Conservation (phyloP, 345 rosid species). For the Arabidopsis suecica region DNA sequence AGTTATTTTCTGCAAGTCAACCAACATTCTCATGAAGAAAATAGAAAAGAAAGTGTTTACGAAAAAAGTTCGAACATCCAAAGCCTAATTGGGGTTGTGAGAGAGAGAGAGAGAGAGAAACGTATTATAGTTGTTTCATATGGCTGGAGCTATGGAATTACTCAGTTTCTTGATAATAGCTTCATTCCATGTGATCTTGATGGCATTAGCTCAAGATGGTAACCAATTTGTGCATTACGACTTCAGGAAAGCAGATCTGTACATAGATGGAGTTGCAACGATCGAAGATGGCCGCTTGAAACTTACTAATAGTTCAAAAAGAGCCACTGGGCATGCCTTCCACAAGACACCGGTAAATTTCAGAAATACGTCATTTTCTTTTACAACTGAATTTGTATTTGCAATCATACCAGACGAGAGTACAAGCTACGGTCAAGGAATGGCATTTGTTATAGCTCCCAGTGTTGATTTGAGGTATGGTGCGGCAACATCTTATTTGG, state of each 20-base stretch:
- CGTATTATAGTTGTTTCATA: not conserved
- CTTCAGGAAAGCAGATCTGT: not conserved
- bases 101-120: not conserved
- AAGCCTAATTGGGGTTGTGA: not conserved
- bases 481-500: not conserved
- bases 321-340: not conserved
- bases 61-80: not conserved
- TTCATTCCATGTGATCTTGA: not conserved
- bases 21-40: not conserved
- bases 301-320: not conserved
- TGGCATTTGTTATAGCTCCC: not conserved
- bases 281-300: not conserved
- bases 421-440: not conserved
- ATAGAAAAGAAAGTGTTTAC: not conserved
- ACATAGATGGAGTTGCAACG: not conserved
- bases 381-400: slow-evolving; percentile 1
- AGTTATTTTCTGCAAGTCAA: not conserved
- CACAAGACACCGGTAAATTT: not conserved
- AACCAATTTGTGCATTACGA: not conserved
- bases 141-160: not conserved
- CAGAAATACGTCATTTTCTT: not conserved
- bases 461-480: not conserved
- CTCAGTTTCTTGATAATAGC: not conserved
- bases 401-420: not conserved
- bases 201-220: not conserved